Base-by-base conservation (phyloP, 2,329 filamentous ascomycete species). In the Coniella vitis region DNA sequence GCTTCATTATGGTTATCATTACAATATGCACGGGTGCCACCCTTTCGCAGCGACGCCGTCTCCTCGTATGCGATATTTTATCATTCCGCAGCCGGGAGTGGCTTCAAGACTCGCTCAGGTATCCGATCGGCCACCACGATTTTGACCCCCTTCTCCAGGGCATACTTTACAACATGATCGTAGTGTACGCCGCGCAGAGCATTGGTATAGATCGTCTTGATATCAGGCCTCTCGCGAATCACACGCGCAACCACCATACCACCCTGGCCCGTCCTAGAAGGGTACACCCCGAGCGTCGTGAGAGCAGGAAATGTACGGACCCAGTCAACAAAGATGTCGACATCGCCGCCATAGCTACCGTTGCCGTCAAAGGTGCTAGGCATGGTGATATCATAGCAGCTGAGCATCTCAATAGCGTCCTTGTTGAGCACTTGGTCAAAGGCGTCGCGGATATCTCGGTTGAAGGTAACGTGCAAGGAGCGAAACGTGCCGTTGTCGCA, bases 171-270 rank as follows among this genome's bases (percentile, higher is more conserved):
- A 9, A 47, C 20, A n/a, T 32, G 7, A 4, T 54, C 52, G 1
- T 46, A 43, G 5, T 25, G 3, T 0, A 38, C 25, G 4, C 52
- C 52, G 4, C 7, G 4, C 4, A 54, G 49, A 13, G 14, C 17
- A 3, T 49, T 19, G 2, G 52, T 54, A 32, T 54, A 52, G 43
- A 54, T 54, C 2, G 41, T 49, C 19, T 49, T 20, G 32, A 54
- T 45, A 10, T 25, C 22, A 36, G 13, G 38, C n/a, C 41, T 31
- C 35, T 20, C 13, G 1, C 4, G 2, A 32, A 52, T 34, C n/a
- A 52, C 10, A 22, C 31, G 37, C 7, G 39, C 16, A 10, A 52
- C 16, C 13, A 44, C 17, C 17, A 20, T 20, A 16, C 19, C 38
- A 19, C 19, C 40, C 12, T 7, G 19, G 1, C 47, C 36, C 4